Conservation (phyloP, 1,284 basidiomycete species). For the Ceratobasidium sp. region DNA sequence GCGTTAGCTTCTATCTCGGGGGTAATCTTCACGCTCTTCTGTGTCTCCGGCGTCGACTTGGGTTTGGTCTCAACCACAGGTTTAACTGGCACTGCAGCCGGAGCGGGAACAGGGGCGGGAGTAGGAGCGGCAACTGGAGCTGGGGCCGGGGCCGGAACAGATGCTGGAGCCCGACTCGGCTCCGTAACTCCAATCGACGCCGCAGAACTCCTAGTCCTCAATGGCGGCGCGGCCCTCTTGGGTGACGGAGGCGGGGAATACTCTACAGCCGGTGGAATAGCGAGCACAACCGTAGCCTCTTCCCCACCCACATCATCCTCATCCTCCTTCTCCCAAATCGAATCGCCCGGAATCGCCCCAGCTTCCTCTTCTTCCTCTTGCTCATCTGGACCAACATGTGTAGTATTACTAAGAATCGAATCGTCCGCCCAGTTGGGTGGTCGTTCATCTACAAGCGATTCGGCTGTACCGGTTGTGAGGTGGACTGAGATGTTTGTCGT, state of each 20-base stretch:
- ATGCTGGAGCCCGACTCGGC: not conserved
- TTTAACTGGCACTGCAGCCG: not conserved
- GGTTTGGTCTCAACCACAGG: conserved; percentile 20
- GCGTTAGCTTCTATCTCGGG: conserved; percentile 31
- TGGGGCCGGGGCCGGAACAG: conserved; percentile 10
- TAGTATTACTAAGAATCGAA: conserved; percentile 34
- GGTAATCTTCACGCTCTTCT: conserved; percentile 16
- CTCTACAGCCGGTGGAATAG: conserved; percentile 27
- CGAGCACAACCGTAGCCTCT: conserved; percentile 32
- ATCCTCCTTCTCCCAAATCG: conserved; percentile 21
- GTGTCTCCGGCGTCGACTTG: not conserved
- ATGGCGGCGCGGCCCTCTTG: conserved; percentile 11
- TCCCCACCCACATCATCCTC: conserved; percentile 13
- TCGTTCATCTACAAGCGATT: conserved; percentile 31
- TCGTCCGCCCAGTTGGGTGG: conserved; percentile 37
- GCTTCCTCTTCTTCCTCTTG: conserved; percentile 2
- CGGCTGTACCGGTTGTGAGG: not conserved
- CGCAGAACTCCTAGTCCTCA: conserved; percentile 6
- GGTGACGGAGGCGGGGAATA: conserved; percentile 31
- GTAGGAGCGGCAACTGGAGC: too few species aligned
- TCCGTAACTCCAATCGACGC: not conserved
- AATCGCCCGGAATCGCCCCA: not conserved
- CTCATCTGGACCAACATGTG: not conserved
- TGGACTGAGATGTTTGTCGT: conserved; percentile 37
- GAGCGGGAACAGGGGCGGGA: too few species aligned